A percentile compares a stretch with the other conserved stretches of the same genome.
These are phyloP conservation scores for Lepidium campestre DNA, from an alignment of 441 rosid genomes.

Conservation along the genomic window DNA sequence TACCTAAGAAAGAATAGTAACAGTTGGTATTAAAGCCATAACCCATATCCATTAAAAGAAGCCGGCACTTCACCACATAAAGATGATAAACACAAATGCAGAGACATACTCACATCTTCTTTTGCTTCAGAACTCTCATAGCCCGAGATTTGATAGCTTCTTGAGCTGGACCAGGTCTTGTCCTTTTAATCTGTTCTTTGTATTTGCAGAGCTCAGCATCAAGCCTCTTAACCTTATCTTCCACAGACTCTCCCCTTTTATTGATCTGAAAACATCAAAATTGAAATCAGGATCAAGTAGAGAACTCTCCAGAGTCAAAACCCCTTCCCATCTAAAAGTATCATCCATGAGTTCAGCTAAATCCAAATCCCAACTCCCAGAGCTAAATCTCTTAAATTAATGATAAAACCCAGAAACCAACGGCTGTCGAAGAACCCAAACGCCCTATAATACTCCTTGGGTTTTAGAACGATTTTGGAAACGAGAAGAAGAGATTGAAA, in stretches of 20 bases:
- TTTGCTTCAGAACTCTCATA: constrained; percentile 89
- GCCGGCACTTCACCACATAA: neutral
- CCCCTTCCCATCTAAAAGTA: too few species aligned
- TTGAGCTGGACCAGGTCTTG: constrained; percentile 87
- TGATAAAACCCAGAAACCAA: neutral
- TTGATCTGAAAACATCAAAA: constrained; percentile 43
- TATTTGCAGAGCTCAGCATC: constrained; percentile 75
- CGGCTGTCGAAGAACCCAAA: neutral
- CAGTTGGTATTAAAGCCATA: neutral
- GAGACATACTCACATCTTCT: constrained; percentile 34
- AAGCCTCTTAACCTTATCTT: constrained; percentile 84
- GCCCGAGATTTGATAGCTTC: constrained; percentile 93
- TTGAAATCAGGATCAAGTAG: neutral
- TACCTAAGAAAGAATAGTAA: constrained; percentile 45
- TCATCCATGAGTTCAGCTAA: neutral
- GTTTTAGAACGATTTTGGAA: neutral
- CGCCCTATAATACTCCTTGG: neutral
- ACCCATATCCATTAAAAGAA: neutral
- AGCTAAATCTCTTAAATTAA: too few species aligned
- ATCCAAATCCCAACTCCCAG: neutral
- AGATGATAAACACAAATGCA: neutral
- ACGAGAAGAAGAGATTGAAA: neutral
- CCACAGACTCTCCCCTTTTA: constrained; percentile 87
- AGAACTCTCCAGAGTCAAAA: too few species aligned
- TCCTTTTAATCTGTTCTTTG: constrained; percentile 76